Conservation (phyloP, 768 basidiomycete species). For the Kwoniella heveanensis region DNA sequence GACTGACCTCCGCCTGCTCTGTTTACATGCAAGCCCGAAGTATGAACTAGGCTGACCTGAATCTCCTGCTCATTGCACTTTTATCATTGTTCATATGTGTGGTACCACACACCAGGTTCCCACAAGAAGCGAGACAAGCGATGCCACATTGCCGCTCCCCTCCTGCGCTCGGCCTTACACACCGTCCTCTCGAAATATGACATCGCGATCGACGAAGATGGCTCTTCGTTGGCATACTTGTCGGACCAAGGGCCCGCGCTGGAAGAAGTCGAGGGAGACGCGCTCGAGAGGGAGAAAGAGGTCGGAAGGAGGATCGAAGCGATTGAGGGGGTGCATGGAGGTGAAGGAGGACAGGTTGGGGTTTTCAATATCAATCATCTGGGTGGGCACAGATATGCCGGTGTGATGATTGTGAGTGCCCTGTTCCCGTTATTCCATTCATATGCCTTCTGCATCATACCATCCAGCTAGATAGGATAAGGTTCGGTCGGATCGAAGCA, state of each 20-base stretch:
- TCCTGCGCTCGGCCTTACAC: slow-evolving; percentile 51
- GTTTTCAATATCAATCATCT: slow-evolving; percentile 86
- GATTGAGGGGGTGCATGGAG: slow-evolving; percentile 63
- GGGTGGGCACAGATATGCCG: slow-evolving; percentile 90
- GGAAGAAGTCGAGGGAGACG: slow-evolving; percentile 64
- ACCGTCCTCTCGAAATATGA: slow-evolving; percentile 66
- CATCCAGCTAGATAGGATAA: too few species aligned
- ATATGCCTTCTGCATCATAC: too few species aligned
- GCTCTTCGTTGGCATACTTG: slow-evolving; percentile 47
- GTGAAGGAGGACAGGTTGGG: slow-evolving; percentile 65
- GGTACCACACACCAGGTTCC: slow-evolving; percentile 65
- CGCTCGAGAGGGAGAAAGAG: slow-evolving; percentile 64
- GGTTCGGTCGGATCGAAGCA: too few species aligned
- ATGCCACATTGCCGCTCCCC: slow-evolving; percentile 80
- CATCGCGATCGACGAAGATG: slow-evolving; percentile 45
- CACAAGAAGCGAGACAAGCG: slow-evolving; percentile 91
- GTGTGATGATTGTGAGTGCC: slow-evolving; percentile 78
- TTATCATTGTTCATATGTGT: neutral
- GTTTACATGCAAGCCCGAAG: too few species aligned
- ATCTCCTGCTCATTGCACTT: neutral
- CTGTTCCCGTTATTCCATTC: neutral
- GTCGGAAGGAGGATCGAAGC: slow-evolving; percentile 61
- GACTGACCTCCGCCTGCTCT: too few species aligned
- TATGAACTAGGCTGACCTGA: neutral
- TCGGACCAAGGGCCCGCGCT: slow-evolving; percentile 61